Evolutionary conservation across 495 filamentous ascomycete genomes (phyloP), one percentile per base, ranked within the genome.

Genomic region (Trichocladium antarcticum): DNA sequence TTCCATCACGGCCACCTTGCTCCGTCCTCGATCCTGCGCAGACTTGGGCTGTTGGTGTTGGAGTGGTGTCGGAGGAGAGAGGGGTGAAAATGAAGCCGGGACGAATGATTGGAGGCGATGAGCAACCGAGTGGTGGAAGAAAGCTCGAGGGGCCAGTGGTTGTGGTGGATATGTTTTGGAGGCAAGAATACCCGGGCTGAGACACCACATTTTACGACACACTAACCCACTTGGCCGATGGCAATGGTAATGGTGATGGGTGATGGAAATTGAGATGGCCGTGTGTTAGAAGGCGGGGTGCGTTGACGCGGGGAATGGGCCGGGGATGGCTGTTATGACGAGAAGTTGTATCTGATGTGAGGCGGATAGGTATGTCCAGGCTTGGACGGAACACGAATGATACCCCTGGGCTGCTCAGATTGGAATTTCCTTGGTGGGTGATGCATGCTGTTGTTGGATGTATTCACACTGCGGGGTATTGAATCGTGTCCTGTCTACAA

Each of bases 311-410:
- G 27, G 27, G 27, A 10, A 29, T 29, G n/a, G n/a, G n/a, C n/a
- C 8, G 4, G 24, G 24, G 31, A 32, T 32, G 9, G 31, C 5
- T 6, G 31, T 32, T 32, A 2, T 3, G 24, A 27, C 8, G 24
- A 27, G 24, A 27, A 27, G 12, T 14, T 32, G 32, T 22, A 47
- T 38, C 34, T 27, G 45, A 29, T 37, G 34, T 50, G 40, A 34
- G 37, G 44, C 37, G 37, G 40, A 50, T 34, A 39, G 41, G 21
- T 34, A 39, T 32, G 8, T 49, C 21, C 19, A 32, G 27, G 48
- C 37, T 19, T 37, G 38, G 41, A 40, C 20, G 41, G 49, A 49
- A 49, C 31, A 52, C 54, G 48, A 56, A 51, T 51, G 48, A 56
- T 52, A 56, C 54, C 52, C 51, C 35, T 45, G 34, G 37, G 50